These are phyloP conservation scores for Magnolia changhungtana DNA, from an alignment of 164 flowering plant genomes.

Conservation along the genomic window DNA sequence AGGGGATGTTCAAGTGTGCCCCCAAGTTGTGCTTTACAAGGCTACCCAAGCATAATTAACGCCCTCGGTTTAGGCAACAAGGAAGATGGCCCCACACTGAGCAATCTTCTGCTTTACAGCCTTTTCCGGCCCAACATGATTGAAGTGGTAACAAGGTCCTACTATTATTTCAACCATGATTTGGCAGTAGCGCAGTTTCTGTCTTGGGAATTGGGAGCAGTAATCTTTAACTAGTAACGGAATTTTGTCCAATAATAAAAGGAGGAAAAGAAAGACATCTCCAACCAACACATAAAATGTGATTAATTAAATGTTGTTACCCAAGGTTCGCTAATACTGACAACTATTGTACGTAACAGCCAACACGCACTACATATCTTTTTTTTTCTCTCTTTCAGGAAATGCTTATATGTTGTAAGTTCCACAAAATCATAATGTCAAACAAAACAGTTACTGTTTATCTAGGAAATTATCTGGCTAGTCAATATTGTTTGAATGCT, in stretches of 20 bases:
- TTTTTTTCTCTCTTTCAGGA: not conserved
- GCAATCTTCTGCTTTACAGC: too few relatives aligned
- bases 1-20: too few relatives aligned
- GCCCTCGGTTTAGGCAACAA: too few relatives aligned
- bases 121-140: too few relatives aligned
- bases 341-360: not conserved
- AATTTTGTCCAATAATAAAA: too few relatives aligned
- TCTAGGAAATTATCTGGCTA: conserved; percentile 32
- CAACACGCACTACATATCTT: not conserved
- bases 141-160: too few relatives aligned
- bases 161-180: not conserved
- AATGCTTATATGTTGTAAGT: not conserved
- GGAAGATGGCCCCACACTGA: too few relatives aligned
- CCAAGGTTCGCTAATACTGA: not conserved
- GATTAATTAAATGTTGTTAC: not conserved
- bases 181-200: not conserved
- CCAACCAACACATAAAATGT: not conserved
- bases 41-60: too few relatives aligned
- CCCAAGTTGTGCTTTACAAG: too few relatives aligned
- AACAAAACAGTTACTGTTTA: conserved; percentile 56
- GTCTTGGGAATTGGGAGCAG: not conserved
- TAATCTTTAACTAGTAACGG: not conserved
- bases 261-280: not conserved
- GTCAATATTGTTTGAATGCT: not conserved
- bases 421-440: not conserved